phyloP scores from a whole-genome alignment of 495 filamentous ascomycete genomes.

The Neurospora sp. region DNA sequence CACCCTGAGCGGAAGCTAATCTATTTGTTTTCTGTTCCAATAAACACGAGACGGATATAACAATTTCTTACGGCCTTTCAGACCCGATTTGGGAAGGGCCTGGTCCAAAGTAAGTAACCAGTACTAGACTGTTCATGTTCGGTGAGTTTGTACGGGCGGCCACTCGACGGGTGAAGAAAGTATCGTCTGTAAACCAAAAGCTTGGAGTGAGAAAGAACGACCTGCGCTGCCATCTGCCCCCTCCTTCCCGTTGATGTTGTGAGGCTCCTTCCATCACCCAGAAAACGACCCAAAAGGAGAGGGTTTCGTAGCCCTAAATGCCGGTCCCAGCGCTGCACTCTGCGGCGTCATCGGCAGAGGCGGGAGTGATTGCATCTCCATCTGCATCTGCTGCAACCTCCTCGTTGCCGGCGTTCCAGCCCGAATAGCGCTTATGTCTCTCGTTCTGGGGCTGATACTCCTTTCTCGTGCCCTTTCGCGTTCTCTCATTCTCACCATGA shows the following conservation, averaged over 20 bases:
- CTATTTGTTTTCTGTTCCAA: too few relatives aligned
- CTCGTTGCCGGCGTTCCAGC: neutral
- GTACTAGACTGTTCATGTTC: too few relatives aligned
- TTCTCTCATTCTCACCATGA: neutral
- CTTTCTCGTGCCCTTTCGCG: neutral
- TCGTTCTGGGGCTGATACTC: neutral
- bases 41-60: too few relatives aligned
- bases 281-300: conserved; percentile 5
- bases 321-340: conserved; percentile 61
- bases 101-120: too few relatives aligned
- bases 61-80: too few relatives aligned
- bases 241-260: neutral
- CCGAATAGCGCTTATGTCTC: neutral
- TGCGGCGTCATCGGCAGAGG: conserved; percentile 42
- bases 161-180: too few relatives aligned
- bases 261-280: neutral
- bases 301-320: conserved; percentile 26
- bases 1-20: too few relatives aligned
- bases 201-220: too few relatives aligned
- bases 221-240: too few relatives aligned
- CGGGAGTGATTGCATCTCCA: conserved; percentile 7
- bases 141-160: too few relatives aligned
- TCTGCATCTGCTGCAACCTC: conserved; percentile 4
- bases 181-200: too few relatives aligned
- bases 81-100: too few relatives aligned